Evolutionary conservation across 768 basidiomycete species (phyloP).

Genomic region (Vararia minispora): DNA sequence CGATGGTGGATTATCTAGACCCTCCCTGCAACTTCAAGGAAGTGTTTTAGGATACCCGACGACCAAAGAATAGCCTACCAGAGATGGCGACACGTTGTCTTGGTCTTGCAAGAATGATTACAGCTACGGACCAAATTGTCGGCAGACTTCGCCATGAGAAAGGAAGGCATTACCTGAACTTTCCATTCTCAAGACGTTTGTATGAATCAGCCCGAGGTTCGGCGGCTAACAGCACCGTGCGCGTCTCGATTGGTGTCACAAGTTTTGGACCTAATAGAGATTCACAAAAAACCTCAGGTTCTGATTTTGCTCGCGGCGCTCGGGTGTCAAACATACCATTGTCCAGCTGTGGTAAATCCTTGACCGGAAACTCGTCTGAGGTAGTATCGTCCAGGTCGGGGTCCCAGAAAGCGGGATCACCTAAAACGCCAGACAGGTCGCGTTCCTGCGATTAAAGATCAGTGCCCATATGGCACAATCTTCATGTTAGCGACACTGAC

Average conservation of each 20-base stretch:
- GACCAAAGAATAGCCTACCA: slow-evolving; percentile 34
- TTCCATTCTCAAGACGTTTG: no score
- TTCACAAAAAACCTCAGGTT: no score
- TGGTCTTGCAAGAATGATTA: slow-evolving; percentile 74
- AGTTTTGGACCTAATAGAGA: no score
- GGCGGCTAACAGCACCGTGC: no score
- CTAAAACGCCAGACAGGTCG: slow-evolving; percentile 56
- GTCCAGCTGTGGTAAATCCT: slow-evolving; percentile 27
- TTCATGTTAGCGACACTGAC: slow-evolving; percentile 24
- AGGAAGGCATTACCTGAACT: no score
- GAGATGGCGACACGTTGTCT: slow-evolving; percentile 59
- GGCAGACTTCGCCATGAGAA: background rate
- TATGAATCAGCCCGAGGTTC: no score
- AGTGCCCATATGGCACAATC: background rate
- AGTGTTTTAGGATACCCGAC: background rate
- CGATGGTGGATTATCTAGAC: slow-evolving; percentile 41
- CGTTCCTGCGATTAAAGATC: slow-evolving; percentile 34
- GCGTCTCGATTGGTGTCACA: no score
- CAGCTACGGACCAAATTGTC: slow-evolving; percentile 35
- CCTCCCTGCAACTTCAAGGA: slow-evolving; percentile 59
- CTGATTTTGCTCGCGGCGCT: no score
- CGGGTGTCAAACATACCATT: no score
- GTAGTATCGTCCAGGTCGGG: slow-evolving; percentile 30
- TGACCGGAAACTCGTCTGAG: slow-evolving; percentile 19
- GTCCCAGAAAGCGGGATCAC: slow-evolving; percentile 58